Base-by-base conservation (phyloP, 2,329 filamentous ascomycete genomes). In the Xylaria sp. region DNA sequence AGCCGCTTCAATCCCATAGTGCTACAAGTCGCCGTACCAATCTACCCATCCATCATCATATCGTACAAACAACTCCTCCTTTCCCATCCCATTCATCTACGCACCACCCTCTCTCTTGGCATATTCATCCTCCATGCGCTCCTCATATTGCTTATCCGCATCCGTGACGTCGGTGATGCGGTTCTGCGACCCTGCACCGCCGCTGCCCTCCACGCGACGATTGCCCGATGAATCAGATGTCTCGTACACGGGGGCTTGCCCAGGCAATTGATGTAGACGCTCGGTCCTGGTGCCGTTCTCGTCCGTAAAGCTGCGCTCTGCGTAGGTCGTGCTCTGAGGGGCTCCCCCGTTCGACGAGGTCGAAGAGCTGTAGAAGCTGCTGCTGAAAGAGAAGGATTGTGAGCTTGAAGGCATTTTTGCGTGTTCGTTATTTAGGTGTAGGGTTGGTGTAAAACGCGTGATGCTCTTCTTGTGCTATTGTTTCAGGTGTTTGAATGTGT, bases 251-350 rank as follows among this genome's bases (percentile, higher is more conserved):
- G 72, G 68, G 18, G 28, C 43, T 25, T 73, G 64, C 3, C 72
- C 72, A 0, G 72, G 72, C 1, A 68, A 61, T 39, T 72, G 48
- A 8, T 46, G 64, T n/a, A 72, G 23, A 46, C 68, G 68, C 59
- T 72, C 67, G 13, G 70, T 72, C 7, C 13, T 59, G 15, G 67
- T 69, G 25, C 71, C 70, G 4, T 20, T 54, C 13, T 41, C 13
- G 56, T 72, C 70, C 0, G 68, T 69, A 64, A 48, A 58, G 66
- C 68, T 71, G 55, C 70, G 70, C 64, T 73, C 70, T 6, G 72
- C 72, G 43, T 65, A 73, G 18, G 64, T 43, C 0, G 66, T 60
- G 18, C 2, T 62, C 28, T 67, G 70, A 0, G 68, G 68, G 51
- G 48, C 64, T 18, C 70, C 70, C 31, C 66, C 68, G 62, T 68